These are phyloP conservation scores for Debaryomyces nepalensis DNA, from an alignment of 1,139 yeast species.

Conservation along the genomic window DNA sequence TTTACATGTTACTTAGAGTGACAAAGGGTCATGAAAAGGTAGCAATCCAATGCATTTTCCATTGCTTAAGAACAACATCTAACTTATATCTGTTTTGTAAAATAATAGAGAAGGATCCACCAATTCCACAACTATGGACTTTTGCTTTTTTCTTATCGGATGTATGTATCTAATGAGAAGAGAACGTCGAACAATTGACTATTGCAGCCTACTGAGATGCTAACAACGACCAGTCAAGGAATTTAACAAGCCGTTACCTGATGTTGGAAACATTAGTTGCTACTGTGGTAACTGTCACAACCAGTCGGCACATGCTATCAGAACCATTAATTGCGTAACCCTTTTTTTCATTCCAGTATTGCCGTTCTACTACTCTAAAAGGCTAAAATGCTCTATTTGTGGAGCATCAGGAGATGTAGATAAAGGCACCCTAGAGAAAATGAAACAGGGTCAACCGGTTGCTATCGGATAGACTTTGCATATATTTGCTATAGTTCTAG, in stretches of 20 bases:
- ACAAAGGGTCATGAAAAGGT: slow-evolving; percentile 1
- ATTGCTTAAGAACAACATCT: not conserved
- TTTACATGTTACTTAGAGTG: slow-evolving; percentile 4
- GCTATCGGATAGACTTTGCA: slow-evolving; percentile 35
- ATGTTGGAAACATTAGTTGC: slow-evolving; percentile 34
- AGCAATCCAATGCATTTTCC: slow-evolving; percentile 2
- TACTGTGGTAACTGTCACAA: slow-evolving; percentile 51
- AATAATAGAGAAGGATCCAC: not conserved
- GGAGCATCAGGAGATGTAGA: slow-evolving; percentile 48
- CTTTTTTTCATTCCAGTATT: slow-evolving; percentile 50
- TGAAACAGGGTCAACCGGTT: slow-evolving; percentile 47
- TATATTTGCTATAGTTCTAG: not conserved
- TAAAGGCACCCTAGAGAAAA: slow-evolving; percentile 32
- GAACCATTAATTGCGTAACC: slow-evolving; percentile 49
- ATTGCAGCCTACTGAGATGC: slow-evolving; percentile 8
- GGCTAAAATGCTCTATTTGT: slow-evolving; percentile 48
- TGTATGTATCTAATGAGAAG: slow-evolving; percentile 26
- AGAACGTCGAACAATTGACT: not conserved
- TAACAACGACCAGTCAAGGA: slow-evolving; percentile 29
- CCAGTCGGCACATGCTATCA: slow-evolving; percentile 47
- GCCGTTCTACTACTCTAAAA: slow-evolving; percentile 46
- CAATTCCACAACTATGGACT: slow-evolving; percentile 26
- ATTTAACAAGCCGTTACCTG: slow-evolving; percentile 33
- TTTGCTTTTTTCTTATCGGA: slow-evolving; percentile 37
- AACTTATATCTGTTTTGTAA: not conserved